Base-by-base conservation (phyloP, 768 basidiomycete species). In the Phlegmacium glaucopus region DNA sequence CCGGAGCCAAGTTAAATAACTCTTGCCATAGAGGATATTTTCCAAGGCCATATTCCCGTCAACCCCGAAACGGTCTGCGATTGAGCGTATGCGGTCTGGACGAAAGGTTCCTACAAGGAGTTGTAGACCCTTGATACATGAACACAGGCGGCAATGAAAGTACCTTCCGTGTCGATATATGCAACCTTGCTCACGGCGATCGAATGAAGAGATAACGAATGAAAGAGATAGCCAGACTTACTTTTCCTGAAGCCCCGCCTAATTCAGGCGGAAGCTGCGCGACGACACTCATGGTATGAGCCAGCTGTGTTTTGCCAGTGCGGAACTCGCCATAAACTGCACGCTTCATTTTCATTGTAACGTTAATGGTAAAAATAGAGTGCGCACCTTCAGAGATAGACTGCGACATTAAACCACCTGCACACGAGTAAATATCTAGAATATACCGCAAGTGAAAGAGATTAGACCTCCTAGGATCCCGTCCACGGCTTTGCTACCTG, bases 21-120 rank as follows among this genome's bases (percentile, higher is more conserved):
- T 42, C 51, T 15, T 44, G 85, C 91, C 92, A 64, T 93, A 94
- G n/a, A 94, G 78, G 46, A 93, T 86, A 61, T 95, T 94, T 61
- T 94, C 92, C 18, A 94, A 68, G 1, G 85, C 88, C 80, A 89
- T 83, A 45, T 79, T 84, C 5, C 85, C 85, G 53, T 94, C 89
- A n/a, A 98, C 90, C 9, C 92, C 92, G 59, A 95, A 96, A 16
- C 93, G 79, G 40, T 95, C 91, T 15, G 95, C 93, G 52, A 98
- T 90, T 18, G 90, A 80, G 35, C 80, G 79, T 58, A 98, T 89
- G 48, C 94, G 84, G 62, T 98, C 94, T 3, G 94, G 94, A 28
- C 94, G 86, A 69, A 96, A 96, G 3, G 91, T 92, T n/a, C 90
- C 90, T 87, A 28, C 3, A 28, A 39, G 13, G 32, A 59, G 46